Conservation (phyloP, 129 eudicot species). For the Cynara cardunculus region DNA sequence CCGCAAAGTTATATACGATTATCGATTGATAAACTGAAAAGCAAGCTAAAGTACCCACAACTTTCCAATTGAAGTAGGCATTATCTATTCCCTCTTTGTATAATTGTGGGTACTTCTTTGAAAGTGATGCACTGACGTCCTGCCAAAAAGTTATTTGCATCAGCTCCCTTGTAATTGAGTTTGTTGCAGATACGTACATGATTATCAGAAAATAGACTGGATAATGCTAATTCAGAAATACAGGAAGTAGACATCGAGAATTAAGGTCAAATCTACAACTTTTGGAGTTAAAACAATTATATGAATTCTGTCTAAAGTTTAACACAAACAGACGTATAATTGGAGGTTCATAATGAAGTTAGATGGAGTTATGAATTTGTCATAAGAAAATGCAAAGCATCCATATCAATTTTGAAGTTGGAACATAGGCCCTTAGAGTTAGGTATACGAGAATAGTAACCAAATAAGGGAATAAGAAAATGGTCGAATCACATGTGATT, state of each 20-base stretch:
- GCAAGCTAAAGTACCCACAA: slow-evolving; percentile 77
- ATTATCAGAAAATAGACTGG: neutral
- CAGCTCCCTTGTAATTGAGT: slow-evolving; percentile 5
- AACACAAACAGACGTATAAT: neutral
- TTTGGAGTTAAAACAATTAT: neutral
- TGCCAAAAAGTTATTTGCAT: slow-evolving; percentile 25
- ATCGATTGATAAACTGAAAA: slow-evolving; percentile 84
- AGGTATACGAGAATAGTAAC: too few species aligned
- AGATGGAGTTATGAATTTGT: neutral
- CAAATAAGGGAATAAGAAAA: too few species aligned
- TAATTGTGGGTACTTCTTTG: slow-evolving; percentile 88
- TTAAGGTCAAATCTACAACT: neutral
- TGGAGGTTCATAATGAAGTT: neutral
- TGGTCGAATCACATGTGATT: too few species aligned
- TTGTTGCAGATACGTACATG: neutral
- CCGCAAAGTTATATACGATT: slow-evolving; percentile 72
- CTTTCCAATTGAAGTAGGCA: slow-evolving; percentile 81
- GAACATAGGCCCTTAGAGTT: neutral
- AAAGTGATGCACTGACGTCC: slow-evolving; percentile 95
- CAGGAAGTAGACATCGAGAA: neutral
- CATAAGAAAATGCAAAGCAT: neutral
- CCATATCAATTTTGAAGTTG: neutral
- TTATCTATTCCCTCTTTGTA: slow-evolving; percentile 85
- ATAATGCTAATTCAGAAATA: neutral
- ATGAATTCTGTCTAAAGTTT: neutral